These are phyloP conservation scores for Trichoderma arundinaceum DNA, from an alignment of 2,329 filamentous ascomycete species.

Conservation along the genomic window DNA sequence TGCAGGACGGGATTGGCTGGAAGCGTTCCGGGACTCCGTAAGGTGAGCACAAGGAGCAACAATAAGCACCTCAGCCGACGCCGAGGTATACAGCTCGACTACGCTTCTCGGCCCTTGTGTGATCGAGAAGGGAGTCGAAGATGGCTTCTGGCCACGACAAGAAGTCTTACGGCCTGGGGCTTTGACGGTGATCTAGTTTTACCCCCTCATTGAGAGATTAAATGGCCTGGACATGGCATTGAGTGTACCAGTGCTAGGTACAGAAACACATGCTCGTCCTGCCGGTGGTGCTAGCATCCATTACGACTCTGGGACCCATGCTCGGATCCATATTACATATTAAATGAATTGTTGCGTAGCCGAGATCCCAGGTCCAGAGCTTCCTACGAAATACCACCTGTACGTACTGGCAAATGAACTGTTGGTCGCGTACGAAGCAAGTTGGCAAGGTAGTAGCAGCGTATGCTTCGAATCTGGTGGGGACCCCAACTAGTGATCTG, in stretches of 20 bases:
- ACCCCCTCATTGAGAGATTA: constrained; percentile 26
- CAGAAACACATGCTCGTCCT: neutral
- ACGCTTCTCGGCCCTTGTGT: constrained; percentile 7
- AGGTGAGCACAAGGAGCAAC: constrained; percentile 10
- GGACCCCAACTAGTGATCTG: constrained; percentile 29
- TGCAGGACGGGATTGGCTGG: constrained; percentile 25
- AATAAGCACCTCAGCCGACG: neutral
- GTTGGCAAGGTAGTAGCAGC: neutral
- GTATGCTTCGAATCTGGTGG: constrained; percentile 17
- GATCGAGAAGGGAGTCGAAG: neutral
- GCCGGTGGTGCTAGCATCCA: neutral
- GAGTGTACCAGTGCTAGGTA: constrained; percentile 8
- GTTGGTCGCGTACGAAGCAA: neutral
- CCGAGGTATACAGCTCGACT: constrained; percentile 2
- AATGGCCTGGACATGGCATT: neutral
- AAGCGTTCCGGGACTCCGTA: constrained; percentile 5
- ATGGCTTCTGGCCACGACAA: neutral
- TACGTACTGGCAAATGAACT: neutral
- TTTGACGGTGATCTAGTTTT: neutral
- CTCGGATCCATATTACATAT: constrained; percentile 15
- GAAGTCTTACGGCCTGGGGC: neutral
- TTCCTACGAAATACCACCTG: neutral
- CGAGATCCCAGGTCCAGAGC: constrained; percentile 14
- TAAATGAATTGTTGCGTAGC: constrained; percentile 14
- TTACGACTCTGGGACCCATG: constrained; percentile 12